A percentile compares a stretch with the other conserved stretches of the same genome.
Evolutionary conservation across 2,329 filamentous ascomycete species (phyloP).

Genomic region (Mariannaea sp.): DNA sequence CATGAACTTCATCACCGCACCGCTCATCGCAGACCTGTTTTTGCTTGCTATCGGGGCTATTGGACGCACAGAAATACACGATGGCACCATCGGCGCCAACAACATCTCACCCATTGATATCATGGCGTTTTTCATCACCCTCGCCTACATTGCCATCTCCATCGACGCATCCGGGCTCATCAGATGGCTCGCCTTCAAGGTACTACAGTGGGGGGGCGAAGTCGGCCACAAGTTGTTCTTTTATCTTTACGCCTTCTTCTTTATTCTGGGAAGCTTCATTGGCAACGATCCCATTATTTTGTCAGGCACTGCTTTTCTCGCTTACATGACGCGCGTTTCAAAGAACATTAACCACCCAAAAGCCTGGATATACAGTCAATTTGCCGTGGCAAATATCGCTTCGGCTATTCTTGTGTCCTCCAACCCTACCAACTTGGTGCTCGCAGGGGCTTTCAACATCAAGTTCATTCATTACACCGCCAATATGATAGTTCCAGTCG

Average conservation of each 20-base stretch:
- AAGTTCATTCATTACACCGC: slow-evolving; percentile 75
- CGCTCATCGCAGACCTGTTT: slow-evolving; percentile 72
- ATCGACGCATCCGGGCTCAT: slow-evolving; percentile 78
- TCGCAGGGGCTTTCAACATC: slow-evolving; percentile 73
- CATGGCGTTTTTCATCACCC: slow-evolving; percentile 74
- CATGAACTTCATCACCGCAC: slow-evolving; percentile 73
- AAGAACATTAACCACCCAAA: slow-evolving; percentile 72
- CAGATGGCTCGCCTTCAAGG: slow-evolving; percentile 71
- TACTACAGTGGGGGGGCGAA: slow-evolving; percentile 68
- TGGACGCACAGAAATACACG: slow-evolving; percentile 67
- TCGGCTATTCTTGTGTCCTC: slow-evolving; percentile 79
- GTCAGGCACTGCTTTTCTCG: slow-evolving; percentile 74
- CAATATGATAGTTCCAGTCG: slow-evolving; percentile 76
- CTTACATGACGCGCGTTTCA: slow-evolving; percentile 77
- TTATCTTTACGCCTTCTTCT: slow-evolving; percentile 76
- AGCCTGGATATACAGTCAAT: slow-evolving; percentile 76
- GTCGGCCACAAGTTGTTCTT: slow-evolving; percentile 72
- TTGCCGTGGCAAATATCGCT: slow-evolving; percentile 73
- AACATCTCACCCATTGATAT: slow-evolving; percentile 73
- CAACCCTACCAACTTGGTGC: slow-evolving; percentile 76
- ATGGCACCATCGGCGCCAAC: slow-evolving; percentile 68
- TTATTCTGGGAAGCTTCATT: slow-evolving; percentile 67
- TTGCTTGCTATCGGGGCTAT: slow-evolving; percentile 72
- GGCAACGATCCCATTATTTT: slow-evolving; percentile 78
- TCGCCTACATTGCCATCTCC: slow-evolving; percentile 78